Evolutionary conservation across 139 green algal genomes (phyloP).

Genomic region (Trebouxia sp.): DNA sequence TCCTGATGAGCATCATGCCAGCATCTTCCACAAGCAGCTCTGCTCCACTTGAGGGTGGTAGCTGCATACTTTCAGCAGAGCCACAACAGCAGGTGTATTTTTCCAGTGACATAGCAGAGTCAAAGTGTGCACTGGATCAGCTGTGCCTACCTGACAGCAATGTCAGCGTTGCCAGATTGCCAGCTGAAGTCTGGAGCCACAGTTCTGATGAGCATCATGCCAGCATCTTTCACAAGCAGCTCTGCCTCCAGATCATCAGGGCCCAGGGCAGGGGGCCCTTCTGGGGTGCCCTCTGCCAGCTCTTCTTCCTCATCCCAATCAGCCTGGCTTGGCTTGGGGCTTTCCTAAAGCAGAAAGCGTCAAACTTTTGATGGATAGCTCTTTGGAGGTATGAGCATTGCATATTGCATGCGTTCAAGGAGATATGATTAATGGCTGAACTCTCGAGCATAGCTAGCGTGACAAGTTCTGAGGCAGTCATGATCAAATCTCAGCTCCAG

Average conservation of each 20-base stretch:
- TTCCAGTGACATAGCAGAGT: neutral
- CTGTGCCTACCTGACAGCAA: slow-evolving; percentile 52
- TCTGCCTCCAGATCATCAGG: slow-evolving; percentile 20
- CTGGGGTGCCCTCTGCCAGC: slow-evolving; percentile 7
- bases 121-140: neutral
- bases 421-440: no score
- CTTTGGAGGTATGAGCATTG: no score
- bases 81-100: no score
- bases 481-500: no score
- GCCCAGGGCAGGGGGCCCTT: neutral
- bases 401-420: no score
- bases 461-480: no score
- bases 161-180: slow-evolving; percentile 68
- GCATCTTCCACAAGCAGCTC: slow-evolving; percentile 69
- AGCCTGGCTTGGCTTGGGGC: no score
- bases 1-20: slow-evolving; percentile 79
- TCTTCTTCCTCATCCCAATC: neutral
- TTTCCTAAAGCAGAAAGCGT: no score
- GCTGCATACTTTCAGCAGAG: no score
- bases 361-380: no score
- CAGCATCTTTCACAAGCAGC: slow-evolving; percentile 74
- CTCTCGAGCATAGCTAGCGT: no score
- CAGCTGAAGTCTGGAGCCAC: slow-evolving; percentile 72
- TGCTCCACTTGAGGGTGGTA: no score
- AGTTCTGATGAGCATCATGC: slow-evolving; percentile 79